These are phyloP conservation scores for Glaciozyma antarctica DNA, from an alignment of 768 basidiomycete species.

Conservation along the genomic window DNA sequence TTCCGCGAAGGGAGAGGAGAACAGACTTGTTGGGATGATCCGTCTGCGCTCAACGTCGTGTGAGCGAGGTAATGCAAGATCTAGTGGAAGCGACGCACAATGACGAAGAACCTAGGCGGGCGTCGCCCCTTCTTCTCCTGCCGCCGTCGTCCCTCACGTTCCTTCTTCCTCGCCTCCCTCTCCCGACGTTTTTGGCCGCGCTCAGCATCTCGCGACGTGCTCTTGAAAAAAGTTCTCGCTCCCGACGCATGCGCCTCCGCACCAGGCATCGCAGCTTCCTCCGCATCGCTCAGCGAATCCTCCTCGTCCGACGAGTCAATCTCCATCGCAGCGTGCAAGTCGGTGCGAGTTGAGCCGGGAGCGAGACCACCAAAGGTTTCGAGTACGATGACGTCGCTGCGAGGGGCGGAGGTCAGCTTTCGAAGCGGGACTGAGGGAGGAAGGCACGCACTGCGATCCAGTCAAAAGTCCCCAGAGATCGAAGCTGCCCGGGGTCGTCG, in stretches of 20 bases:
- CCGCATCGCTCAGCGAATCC: neutral
- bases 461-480: neutral
- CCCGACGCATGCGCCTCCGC: neutral
- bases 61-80: neutral
- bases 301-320: neutral
- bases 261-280: neutral
- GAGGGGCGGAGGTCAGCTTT: neutral
- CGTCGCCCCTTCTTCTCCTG: neutral
- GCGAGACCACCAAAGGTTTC: neutral
- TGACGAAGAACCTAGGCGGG: conserved; percentile 2
- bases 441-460: neutral
- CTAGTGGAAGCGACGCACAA: neutral
- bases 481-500: neutral
- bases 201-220: too few species aligned
- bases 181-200: too few species aligned
- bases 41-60: neutral
- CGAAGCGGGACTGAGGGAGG: neutral
- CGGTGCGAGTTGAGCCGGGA: neutral
- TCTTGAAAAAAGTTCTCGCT: too few species aligned
- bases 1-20: neutral
- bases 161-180: neutral
- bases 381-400: neutral
- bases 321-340: neutral
- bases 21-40: neutral
- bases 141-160: neutral